Conservation (phyloP, 2,329 filamentous ascomycete genomes). For the Trichoderma sp. region DNA sequence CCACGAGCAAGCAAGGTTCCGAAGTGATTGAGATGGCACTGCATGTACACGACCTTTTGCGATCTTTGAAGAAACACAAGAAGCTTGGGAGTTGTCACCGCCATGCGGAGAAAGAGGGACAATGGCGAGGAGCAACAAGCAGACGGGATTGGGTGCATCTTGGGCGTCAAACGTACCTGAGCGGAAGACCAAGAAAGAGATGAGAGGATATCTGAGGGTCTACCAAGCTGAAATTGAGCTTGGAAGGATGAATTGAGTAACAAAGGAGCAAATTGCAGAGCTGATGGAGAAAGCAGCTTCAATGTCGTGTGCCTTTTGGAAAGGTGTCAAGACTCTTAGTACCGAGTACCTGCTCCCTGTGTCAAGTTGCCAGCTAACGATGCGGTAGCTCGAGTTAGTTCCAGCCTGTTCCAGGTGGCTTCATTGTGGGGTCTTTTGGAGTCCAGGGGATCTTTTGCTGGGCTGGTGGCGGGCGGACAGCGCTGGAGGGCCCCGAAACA, state of each 20-base stretch:
- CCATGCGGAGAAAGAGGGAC: slow-evolving; percentile 18
- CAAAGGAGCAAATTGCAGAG: slow-evolving; percentile 2
- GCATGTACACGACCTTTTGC: neutral
- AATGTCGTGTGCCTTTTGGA: slow-evolving; percentile 33
- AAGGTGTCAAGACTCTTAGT: slow-evolving; percentile 32
- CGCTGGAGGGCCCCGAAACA: slow-evolving; percentile 8
- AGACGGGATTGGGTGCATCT: neutral
- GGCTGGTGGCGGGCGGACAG: neutral
- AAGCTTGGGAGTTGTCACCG: slow-evolving; percentile 23
- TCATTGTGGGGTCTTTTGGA: slow-evolving; percentile 29
- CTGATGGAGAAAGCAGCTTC: slow-evolving; percentile 9
- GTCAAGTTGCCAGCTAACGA: neutral
- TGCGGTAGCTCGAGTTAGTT: neutral
- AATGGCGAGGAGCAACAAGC: neutral
- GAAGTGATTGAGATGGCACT: neutral
- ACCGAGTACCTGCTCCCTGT: slow-evolving; percentile 6
- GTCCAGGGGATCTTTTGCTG: slow-evolving; percentile 22
- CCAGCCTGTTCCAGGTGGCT: slow-evolving; percentile 14
- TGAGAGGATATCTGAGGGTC: neutral
- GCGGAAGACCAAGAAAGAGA: slow-evolving; percentile 7
- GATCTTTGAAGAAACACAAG: neutral
- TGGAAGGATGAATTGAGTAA: slow-evolving; percentile 10
- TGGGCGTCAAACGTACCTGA: slow-evolving; percentile 27
- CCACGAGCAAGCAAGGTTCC: neutral
- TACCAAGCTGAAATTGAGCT: slow-evolving; percentile 8